Evolutionary conservation across 371 early-diverging fungal genomes (phyloP), one percentile per base, ranked within the genome.

Genomic region (Saksenaea oblongispora): DNA sequence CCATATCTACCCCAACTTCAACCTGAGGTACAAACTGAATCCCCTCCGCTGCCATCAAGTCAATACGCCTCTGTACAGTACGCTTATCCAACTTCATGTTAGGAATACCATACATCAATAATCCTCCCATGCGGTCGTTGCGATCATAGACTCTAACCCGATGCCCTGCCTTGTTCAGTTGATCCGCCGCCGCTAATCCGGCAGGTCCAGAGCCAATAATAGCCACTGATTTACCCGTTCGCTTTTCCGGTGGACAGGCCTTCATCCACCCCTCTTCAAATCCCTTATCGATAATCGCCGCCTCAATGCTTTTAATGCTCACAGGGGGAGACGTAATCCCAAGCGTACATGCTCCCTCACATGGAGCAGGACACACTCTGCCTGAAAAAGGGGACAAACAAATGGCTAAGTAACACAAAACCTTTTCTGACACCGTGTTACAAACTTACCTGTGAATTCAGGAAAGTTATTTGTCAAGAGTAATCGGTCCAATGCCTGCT

Each of bases 71-170:
- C 72, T 94, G 92, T 34, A 98, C 97, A 62, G 95, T 71, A 57
- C 82, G 80, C 87, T 97, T 97, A 79, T 98, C 97, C 31, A 98
- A 90, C 86, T 98, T 98, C 98, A 98, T 98, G 84, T 98, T 97
- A 61, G 98, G 98, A 64, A 98, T 98, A 66, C 98, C 98, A 75
- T 98, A 98, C 89, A 95, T 94, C 69, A 98, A 82, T 55, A 98
- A 80, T 53, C 98, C 98, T 71, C 98, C 98, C 64, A 92, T 86
- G 61, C 95, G 90, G 65, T 97, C 97, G 59, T 96, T 95, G 61
- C 97, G 90, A 72, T 98, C 98, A 71, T 95, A 97, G 53, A 98
- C 96, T 15, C 94, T 95, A 27, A 97, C 96, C 10, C 58, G 54
- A 78, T 98, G 96, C 15, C 98, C 98, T 36, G 95, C 96, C 77